phyloP scores from a whole-genome alignment of 176 grass and related monocot species.

The Thinopyrum elongatum region DNA sequence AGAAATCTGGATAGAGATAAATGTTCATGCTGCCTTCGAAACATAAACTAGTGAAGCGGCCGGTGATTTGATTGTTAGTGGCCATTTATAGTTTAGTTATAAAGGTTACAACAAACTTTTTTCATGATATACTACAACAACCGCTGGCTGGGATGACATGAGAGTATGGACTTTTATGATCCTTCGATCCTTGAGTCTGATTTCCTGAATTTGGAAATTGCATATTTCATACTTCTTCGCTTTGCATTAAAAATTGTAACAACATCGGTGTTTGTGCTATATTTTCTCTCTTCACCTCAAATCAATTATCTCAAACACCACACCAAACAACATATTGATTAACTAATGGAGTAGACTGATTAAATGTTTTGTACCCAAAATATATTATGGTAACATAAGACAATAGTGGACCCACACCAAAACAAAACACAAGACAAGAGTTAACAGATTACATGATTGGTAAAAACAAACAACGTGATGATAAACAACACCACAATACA shows the following conservation, averaged over 20 bases:
- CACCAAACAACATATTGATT: background rate
- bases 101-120: background rate
- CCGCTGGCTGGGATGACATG: background rate
- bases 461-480: background rate
- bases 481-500: background rate
- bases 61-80: background rate
- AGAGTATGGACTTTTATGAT: background rate
- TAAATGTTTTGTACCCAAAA: background rate
- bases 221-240: background rate
- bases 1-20: background rate
- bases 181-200: background rate
- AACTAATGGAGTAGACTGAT: background rate
- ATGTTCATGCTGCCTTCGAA: background rate
- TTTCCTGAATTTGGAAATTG: background rate
- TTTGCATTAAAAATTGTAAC: background rate
- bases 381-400: background rate
- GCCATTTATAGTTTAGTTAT: background rate
- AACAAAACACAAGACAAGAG: background rate
- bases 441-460: background rate
- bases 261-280: background rate
- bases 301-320: background rate
- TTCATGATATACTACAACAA: background rate
- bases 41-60: background rate
- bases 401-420: too few species aligned
- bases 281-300: background rate